Percentiles rank a stretch among this genome's conserved stretches.
Evolutionary conservation across 768 basidiomycete species (phyloP).

Genomic region (Suillus spraguei): DNA sequence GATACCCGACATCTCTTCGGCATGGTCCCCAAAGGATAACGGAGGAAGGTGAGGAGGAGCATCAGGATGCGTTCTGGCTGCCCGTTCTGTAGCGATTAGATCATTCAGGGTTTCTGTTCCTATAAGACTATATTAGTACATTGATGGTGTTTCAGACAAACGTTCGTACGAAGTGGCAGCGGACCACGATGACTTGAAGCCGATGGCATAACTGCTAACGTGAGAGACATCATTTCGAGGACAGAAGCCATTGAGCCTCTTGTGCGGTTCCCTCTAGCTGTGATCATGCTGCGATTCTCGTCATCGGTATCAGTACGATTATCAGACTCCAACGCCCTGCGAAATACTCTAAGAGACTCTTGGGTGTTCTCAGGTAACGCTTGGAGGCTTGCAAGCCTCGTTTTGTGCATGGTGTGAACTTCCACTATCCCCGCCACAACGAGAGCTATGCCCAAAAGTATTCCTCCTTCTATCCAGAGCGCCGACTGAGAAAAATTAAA

Average conservation of each 20-base stretch:
- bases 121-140: conserved; percentile 28
- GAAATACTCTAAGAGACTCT: conserved; percentile 60
- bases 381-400: conserved; percentile 46
- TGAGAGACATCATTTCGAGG: conserved; percentile 82
- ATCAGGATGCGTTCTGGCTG: conserved; percentile 76
- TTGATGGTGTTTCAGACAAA: background rate
- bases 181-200: conserved; percentile 56
- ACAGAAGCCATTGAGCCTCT: conserved; percentile 82
- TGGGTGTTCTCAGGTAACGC: conserved; percentile 58
- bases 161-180: conserved; percentile 64
- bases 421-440: conserved; percentile 63
- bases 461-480: conserved; percentile 73
- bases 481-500: conserved; percentile 65
- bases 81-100: conserved; percentile 74
- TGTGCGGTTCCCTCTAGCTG: conserved; percentile 35
- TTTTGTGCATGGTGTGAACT: conserved; percentile 52
- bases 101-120: conserved; percentile 83
- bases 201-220: conserved; percentile 73
- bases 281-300: conserved; percentile 53
- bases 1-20: conserved; percentile 75
- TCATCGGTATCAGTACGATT: conserved; percentile 44
- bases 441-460: conserved; percentile 58
- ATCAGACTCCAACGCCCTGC: conserved; percentile 42
- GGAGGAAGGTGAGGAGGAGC: conserved; percentile 74
- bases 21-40: conserved; percentile 71